Percentiles rank a stretch among this genome's conserved stretches.
These are phyloP conservation scores for Hericium erinaceus DNA, from an alignment of 768 basidiomycete genomes.

Conservation along the genomic window DNA sequence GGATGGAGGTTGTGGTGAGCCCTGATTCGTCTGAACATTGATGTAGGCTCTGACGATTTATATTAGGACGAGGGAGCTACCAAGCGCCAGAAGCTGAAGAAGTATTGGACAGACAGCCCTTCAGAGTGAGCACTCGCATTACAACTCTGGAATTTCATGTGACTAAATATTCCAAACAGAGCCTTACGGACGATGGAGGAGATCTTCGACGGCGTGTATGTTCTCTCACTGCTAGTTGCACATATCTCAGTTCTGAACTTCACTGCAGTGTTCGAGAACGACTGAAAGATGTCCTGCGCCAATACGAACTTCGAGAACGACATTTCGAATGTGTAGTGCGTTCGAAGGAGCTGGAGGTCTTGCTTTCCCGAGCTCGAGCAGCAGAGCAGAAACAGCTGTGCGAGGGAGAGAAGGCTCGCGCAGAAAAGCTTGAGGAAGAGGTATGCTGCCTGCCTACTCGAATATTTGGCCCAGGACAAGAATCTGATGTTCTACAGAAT, in stretches of 20 bases:
- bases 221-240: conserved; percentile 11
- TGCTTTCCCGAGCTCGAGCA: conserved; percentile 78
- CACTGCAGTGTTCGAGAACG: conserved; percentile 65
- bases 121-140: conserved; percentile 44
- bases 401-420: conserved; percentile 61
- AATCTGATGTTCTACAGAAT: conserved; percentile 31
- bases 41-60: background rate
- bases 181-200: conserved; percentile 69
- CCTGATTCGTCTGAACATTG: background rate
- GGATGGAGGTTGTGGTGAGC: conserved; percentile 51
- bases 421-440: conserved; percentile 67
- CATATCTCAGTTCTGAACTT: background rate
- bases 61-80: conserved; percentile 45
- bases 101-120: conserved; percentile 73
- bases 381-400: conserved; percentile 82
- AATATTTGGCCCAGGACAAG: background rate
- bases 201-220: conserved; percentile 81
- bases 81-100: conserved; percentile 57
- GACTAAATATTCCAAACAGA: conserved; percentile 27
- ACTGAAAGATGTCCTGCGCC: conserved; percentile 76
- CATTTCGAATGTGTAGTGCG: conserved; percentile 91
- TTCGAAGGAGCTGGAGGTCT: conserved; percentile 84
- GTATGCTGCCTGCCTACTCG: conserved; percentile 29
- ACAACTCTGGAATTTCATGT: background rate
- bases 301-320: conserved; percentile 84